A percentile compares a stretch with the other conserved stretches of the same genome.
phyloP scores from a whole-genome alignment of 2,329 filamentous ascomycete genomes.

The Neopestalotiopsis rosae region DNA sequence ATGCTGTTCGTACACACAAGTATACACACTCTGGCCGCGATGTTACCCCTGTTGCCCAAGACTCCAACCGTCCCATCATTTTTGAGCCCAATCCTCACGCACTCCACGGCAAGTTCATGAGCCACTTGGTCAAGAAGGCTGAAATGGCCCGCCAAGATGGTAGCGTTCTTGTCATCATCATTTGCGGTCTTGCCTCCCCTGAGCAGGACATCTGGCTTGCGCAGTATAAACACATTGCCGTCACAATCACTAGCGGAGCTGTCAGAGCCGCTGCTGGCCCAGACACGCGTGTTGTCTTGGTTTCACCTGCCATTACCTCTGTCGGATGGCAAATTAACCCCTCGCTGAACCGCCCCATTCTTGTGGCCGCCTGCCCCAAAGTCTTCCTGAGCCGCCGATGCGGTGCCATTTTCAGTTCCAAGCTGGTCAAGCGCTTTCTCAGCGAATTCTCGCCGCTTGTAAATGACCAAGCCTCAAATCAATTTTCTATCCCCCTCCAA shows the following conservation, averaged over 20 bases:
- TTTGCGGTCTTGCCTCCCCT: slow-evolving; percentile 33
- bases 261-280: slow-evolving; percentile 27
- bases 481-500: slow-evolving; percentile 8
- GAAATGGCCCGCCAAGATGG: slow-evolving; percentile 15
- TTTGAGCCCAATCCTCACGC: slow-evolving; percentile 25
- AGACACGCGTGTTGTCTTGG: slow-evolving; percentile 24
- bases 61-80: slow-evolving; percentile 5
- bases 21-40: slow-evolving; percentile 25
- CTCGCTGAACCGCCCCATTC: slow-evolving; percentile 24
- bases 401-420: slow-evolving; percentile 32
- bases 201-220: slow-evolving; percentile 37
- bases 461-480: neutral
- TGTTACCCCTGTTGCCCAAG: slow-evolving; percentile 26
- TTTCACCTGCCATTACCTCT: slow-evolving; percentile 36
- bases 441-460: slow-evolving; percentile 30
- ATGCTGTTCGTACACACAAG: slow-evolving; percentile 28
- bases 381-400: slow-evolving; percentile 34
- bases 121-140: slow-evolving; percentile 24
- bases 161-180: slow-evolving; percentile 30
- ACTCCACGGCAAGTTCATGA: slow-evolving; percentile 28
- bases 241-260: slow-evolving; percentile 23
- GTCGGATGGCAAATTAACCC: slow-evolving; percentile 37
- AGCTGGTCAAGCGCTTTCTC: slow-evolving; percentile 22
- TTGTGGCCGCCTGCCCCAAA: slow-evolving; percentile 12
- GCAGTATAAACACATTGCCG: slow-evolving; percentile 6